A percentile compares a stretch with the other conserved stretches of the same genome.
Evolutionary conservation across 2,329 filamentous ascomycete species (phyloP).

Genomic region (Aspergillus brasiliensis): DNA sequence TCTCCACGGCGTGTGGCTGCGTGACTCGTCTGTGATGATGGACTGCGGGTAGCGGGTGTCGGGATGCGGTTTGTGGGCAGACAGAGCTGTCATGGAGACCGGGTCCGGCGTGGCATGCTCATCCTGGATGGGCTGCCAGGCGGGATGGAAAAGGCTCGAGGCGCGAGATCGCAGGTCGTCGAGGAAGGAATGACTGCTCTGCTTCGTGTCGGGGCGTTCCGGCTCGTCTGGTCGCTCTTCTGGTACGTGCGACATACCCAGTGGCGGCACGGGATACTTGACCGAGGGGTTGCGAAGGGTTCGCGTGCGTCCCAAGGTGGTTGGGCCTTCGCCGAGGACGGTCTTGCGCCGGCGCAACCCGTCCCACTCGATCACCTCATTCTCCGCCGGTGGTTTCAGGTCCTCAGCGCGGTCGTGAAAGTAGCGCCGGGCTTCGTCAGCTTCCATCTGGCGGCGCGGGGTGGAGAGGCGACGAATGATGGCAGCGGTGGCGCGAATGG

Average conservation of each 20-base stretch:
- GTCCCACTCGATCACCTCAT: constrained; percentile 87
- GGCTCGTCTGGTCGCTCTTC: constrained; percentile 49
- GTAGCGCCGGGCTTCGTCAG: constrained; percentile 75
- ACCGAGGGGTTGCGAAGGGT: constrained; percentile 40
- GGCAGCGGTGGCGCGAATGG: constrained; percentile 86
- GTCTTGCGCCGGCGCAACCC: constrained; percentile 76
- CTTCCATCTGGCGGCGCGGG: constrained; percentile 74
- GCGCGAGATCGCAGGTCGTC: constrained; percentile 42
- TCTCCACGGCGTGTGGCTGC: constrained; percentile 41
- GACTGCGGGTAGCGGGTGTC: constrained; percentile 42
- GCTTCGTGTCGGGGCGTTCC: constrained; percentile 30
- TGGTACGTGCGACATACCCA: constrained; percentile 89
- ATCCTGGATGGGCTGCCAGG: constrained; percentile 36
- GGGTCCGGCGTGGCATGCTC: constrained; percentile 56
- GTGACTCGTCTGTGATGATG: constrained; percentile 39
- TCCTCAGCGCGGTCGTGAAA: constrained; percentile 75
- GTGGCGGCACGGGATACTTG: constrained; percentile 68
- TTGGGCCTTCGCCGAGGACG: constrained; percentile 50
- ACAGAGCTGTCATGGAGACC: constrained; percentile 61
- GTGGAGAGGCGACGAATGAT: constrained; percentile 82
- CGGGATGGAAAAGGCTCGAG: constrained; percentile 38
- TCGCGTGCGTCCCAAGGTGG: constrained; percentile 33
- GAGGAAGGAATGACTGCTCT: constrained; percentile 39
- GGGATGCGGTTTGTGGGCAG: constrained; percentile 53
- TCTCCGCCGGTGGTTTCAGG: constrained; percentile 71